Evolutionary conservation across 2,329 filamentous ascomycete species (phyloP), one percentile per base, ranked within the genome.

Genomic region (Stachybotrys chartarum): DNA sequence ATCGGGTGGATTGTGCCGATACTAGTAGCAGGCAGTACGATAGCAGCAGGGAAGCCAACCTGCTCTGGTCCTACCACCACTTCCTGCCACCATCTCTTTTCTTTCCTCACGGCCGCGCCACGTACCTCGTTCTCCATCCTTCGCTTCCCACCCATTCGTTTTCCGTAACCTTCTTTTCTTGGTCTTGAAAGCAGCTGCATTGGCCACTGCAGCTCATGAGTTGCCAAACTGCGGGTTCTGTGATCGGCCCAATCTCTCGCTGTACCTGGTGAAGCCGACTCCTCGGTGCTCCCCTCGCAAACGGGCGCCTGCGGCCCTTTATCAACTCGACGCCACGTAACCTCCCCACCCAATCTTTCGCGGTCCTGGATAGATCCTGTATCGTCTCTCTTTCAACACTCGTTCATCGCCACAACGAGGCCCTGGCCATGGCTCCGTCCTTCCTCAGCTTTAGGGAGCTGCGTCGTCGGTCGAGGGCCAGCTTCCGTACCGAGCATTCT

Each of bases 401-500:
- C n/a, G 45, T 47, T 17, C 11, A 24, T 24, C 45, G 17, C 18
- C n/a, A 8, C 7, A 47, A 6, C 35, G 51, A 54, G 11, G 49
- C 54, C 42, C 52, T 60, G 61, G 59, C 60, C 60, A 85, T 85
- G 82, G 76, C 81, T 55, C 80, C 82, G 39, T 74, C 86, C 48
- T 90, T 95, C 67, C 79, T 94, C 58, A 81, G 71, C 61, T 71
- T 82, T 64, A 90, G 84, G 71, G 85, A 87, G 66, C 74, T 96
- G 55, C 87, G 90, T 63, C 84, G 90, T 63, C 86, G 87, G 63
- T 94, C 89, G 55, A 86, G 80, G 70, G 82, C 85, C 58, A 91
- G 85, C 76, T 87, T 91, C 72, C 84, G 81, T 57, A 85, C 83
- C 51, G 80, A 82, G 46, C 79, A 77, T 58, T 83, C 84, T 46